These are phyloP conservation scores for Pichia sp. DNA, from an alignment of 1,139 yeast species.

Conservation along the genomic window DNA sequence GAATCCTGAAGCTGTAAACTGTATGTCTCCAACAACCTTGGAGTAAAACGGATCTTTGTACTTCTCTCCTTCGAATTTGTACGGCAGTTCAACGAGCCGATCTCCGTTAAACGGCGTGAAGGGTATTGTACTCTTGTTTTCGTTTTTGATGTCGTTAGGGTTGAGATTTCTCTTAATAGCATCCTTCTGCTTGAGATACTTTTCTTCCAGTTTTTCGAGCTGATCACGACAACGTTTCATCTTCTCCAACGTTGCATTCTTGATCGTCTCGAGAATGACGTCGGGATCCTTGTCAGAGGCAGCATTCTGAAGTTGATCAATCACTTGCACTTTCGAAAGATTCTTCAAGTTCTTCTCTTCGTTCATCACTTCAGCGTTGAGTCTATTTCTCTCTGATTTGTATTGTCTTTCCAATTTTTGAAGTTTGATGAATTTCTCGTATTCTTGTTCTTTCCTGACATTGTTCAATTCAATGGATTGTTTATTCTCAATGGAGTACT, in stretches of 20 bases:
- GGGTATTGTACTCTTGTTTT: slow-evolving; percentile 41
- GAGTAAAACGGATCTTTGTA: slow-evolving; percentile 58
- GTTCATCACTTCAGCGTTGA: slow-evolving; percentile 39
- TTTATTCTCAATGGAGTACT: slow-evolving; percentile 72
- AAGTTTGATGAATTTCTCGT: slow-evolving; percentile 55
- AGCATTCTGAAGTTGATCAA: slow-evolving; percentile 58
- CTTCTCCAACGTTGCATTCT: slow-evolving; percentile 58
- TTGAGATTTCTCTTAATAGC: slow-evolving; percentile 29
- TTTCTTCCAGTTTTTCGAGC: slow-evolving; percentile 52
- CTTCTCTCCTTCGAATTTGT: slow-evolving; percentile 25
- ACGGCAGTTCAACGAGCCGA: slow-evolving; percentile 44
- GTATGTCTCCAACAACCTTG: slow-evolving; percentile 54
- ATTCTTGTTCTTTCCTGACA: slow-evolving; percentile 60
- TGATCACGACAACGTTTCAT: slow-evolving; percentile 61
- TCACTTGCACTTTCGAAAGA: slow-evolving; percentile 60
- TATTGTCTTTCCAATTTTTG: slow-evolving; percentile 59
- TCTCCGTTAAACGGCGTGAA: slow-evolving; percentile 96
- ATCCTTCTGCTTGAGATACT: slow-evolving; percentile 34
- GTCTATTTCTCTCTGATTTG: slow-evolving; percentile 57
- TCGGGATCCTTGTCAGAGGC: slow-evolving; percentile 40
- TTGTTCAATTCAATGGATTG: slow-evolving; percentile 72
- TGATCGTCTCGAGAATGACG: slow-evolving; percentile 44
- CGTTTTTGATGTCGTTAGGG: slow-evolving; percentile 18
- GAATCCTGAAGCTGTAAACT: slow-evolving; percentile 84
- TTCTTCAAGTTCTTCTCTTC: slow-evolving; percentile 32